Conservation (phyloP, 495 filamentous ascomycete genomes). For the Neurospora sp. region DNA sequence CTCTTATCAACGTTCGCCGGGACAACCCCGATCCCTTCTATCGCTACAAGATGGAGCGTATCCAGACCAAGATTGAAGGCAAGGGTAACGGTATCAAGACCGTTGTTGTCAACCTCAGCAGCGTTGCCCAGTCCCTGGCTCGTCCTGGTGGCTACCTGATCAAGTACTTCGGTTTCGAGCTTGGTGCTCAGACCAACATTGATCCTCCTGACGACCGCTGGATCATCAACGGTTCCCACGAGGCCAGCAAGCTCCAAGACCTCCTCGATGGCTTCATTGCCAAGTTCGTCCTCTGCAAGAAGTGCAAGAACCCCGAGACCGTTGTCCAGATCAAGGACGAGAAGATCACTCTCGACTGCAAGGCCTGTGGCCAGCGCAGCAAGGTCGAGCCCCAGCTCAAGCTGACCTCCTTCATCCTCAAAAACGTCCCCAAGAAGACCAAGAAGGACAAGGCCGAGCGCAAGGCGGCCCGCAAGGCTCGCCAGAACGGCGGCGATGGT, state of each 20-base stretch:
- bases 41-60: constrained; percentile 98
- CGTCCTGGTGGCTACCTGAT: constrained; percentile 92
- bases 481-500: constrained; percentile 61
- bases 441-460: constrained; percentile 92
- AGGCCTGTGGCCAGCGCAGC: constrained; percentile 89
- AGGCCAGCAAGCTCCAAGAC: constrained; percentile 91
- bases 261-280: constrained; percentile 96
- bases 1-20: constrained; percentile 87
- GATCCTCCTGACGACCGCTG: constrained; percentile 96
- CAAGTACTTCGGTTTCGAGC: constrained; percentile 99
- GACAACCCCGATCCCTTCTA: constrained; percentile 99
- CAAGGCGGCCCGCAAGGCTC: constrained; percentile 76
- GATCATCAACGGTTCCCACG: constrained; percentile 99
- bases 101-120: constrained; percentile 92
- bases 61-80: constrained; percentile 98
- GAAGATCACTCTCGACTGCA: constrained; percentile 87
- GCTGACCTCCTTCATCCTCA: constrained; percentile 93
- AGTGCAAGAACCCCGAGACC: constrained; percentile 99
- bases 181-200: constrained; percentile 95
- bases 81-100: constrained; percentile 98
- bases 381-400: constrained; percentile 89
- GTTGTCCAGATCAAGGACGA: constrained; percentile 90
- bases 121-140: constrained; percentile 83
- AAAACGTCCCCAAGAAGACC: constrained; percentile 80
- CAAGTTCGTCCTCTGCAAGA: constrained; percentile 98